Evolutionary conservation across 257 asterid genomes (phyloP).

Genomic region (Solanum pinnatisectum): DNA sequence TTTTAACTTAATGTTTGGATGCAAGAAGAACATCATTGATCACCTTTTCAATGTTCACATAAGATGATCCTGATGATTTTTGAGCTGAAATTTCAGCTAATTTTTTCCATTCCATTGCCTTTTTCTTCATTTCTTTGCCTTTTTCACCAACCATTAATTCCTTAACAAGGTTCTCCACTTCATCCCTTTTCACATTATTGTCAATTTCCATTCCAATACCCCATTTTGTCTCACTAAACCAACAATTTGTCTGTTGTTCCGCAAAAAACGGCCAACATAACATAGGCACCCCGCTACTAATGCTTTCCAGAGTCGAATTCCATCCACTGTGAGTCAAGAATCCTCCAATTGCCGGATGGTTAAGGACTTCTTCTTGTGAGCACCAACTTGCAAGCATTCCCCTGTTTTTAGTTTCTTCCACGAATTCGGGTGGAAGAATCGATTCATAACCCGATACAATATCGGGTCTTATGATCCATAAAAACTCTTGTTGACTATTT

Average conservation of each 20-base stretch:
- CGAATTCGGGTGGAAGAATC: not conserved
- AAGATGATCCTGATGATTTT: not conserved
- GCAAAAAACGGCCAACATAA: not conserved
- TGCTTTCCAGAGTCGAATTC: not conserved
- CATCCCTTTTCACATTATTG: not conserved
- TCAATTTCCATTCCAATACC: not conserved
- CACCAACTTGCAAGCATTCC: not conserved
- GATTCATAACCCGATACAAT: not conserved
- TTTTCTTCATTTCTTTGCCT: not conserved
- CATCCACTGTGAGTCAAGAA: not conserved
- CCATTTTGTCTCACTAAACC: not conserved
- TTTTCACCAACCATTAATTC: not conserved
- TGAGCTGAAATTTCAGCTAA: not conserved
- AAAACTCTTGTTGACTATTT: not conserved
- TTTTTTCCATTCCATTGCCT: not conserved
- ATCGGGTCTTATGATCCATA: not conserved
- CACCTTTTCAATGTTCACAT: not conserved
- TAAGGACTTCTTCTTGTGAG: not conserved
- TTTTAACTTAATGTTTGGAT: not conserved
- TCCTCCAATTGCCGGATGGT: not conserved
- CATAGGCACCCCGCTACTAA: not conserved
- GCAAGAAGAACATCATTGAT: not conserved
- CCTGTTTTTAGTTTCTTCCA: not conserved
- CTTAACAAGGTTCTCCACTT: not conserved
- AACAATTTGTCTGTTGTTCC: not conserved